A percentile compares a stretch with the other conserved stretches of the same genome.
Evolutionary conservation across 1,284 basidiomycete genomes (phyloP).

Genomic region (Ceratobasidium sp.): DNA sequence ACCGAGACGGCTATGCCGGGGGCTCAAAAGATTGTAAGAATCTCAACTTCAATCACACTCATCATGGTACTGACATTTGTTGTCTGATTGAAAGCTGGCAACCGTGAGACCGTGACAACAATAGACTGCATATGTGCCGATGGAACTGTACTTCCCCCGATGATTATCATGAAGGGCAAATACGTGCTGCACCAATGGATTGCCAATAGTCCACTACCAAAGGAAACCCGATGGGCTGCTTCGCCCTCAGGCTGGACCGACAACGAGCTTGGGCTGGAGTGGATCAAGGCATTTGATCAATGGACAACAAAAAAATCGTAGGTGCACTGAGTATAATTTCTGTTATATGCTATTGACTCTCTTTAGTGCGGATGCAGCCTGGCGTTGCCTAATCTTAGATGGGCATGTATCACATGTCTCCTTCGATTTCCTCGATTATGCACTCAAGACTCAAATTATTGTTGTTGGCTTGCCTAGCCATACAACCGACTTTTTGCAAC

Average conservation of each 20-base stretch:
- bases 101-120: constrained; percentile 21
- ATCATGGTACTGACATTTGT: not conserved
- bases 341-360: not conserved
- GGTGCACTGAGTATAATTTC: not conserved
- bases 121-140: constrained; percentile 34
- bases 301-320: constrained; percentile 23
- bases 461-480: constrained; percentile 59
- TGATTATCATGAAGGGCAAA: constrained; percentile 35
- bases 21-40: constrained; percentile 19
- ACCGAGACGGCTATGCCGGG: constrained; percentile 7
- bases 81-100: not conserved
- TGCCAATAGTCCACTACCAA: not conserved
- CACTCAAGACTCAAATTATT: constrained; percentile 53
- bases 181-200: constrained; percentile 10
- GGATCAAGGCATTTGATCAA: constrained; percentile 47
- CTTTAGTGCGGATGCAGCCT: not conserved
- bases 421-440: constrained; percentile 34
- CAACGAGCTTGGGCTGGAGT: constrained; percentile 26
- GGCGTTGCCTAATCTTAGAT: constrained; percentile 33
- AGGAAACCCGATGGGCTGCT: constrained; percentile 2
- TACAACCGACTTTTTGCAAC: constrained; percentile 60
- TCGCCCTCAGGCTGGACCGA: constrained; percentile 45
- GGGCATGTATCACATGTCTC: constrained; percentile 37
- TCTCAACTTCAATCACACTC: not conserved
- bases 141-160: constrained; percentile 26